phyloP scores from a whole-genome alignment of 2,329 filamentous ascomycete genomes.

The Penicillium hesseltinei region DNA sequence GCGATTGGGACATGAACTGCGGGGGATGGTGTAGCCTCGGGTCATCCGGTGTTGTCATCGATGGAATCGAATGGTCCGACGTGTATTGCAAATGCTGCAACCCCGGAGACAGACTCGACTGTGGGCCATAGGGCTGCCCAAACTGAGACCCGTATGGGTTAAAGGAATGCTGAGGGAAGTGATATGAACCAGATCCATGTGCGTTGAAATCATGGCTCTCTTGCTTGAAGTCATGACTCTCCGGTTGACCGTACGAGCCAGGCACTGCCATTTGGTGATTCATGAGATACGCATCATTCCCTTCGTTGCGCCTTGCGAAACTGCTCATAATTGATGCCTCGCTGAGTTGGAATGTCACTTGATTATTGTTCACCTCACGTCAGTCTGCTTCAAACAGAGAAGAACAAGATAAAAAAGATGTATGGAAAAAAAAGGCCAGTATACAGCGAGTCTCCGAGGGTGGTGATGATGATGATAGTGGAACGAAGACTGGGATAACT shows the following conservation, averaged over 20 bases:
- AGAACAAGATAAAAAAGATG: neutral
- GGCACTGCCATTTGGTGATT: slow-evolving; percentile 35
- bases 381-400: neutral
- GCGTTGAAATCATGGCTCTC: slow-evolving; percentile 33
- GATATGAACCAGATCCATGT: slow-evolving; percentile 32
- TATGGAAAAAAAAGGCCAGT: neutral
- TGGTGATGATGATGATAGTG: neutral
- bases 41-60: slow-evolving; percentile 35
- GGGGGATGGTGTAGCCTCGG: slow-evolving; percentile 34
- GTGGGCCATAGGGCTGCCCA: slow-evolving; percentile 36
- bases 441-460: neutral
- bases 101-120: slow-evolving; percentile 30
- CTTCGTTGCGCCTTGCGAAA: slow-evolving; percentile 41
- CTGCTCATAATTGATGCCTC: slow-evolving; percentile 35
- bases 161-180: slow-evolving; percentile 36
- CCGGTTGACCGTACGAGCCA: slow-evolving; percentile 31
- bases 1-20: slow-evolving; percentile 34
- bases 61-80: slow-evolving; percentile 33
- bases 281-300: slow-evolving; percentile 35
- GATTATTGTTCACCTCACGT: neutral
- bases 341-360: neutral
- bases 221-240: slow-evolving; percentile 33
- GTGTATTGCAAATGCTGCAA: slow-evolving; percentile 35
- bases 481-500: neutral
- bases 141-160: slow-evolving; percentile 40